Conservation (phyloP, 495 filamentous ascomycete genomes). For the Xylaria cubensis region DNA sequence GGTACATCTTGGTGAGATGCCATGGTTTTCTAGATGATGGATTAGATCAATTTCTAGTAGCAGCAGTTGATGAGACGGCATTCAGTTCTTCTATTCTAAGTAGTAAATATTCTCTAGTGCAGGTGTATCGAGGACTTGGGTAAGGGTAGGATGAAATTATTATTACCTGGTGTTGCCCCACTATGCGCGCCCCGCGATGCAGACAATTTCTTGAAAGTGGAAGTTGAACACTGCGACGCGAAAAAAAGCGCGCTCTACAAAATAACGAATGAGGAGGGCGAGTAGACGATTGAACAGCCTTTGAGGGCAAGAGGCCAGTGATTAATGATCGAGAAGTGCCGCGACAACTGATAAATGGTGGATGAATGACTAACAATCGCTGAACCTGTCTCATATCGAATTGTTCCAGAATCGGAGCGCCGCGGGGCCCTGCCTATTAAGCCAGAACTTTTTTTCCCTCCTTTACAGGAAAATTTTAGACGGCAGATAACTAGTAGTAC, state of each 20-base stretch:
- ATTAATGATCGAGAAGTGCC: neutral
- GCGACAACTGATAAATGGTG: neutral
- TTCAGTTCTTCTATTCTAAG: neutral
- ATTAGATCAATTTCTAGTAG: slow-evolving; percentile 1
- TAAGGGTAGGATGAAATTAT: neutral
- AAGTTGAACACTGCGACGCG: neutral
- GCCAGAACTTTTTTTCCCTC: neutral
- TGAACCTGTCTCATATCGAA: neutral
- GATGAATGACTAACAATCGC: slow-evolving; percentile 10
- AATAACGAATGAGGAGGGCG: neutral
- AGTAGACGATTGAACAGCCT: neutral
- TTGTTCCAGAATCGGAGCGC: slow-evolving; percentile 19
- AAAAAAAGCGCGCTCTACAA: neutral
- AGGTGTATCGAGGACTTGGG: neutral
- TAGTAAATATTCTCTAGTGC: neutral
- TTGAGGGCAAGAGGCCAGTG: neutral
- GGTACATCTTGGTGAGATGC: slow-evolving; percentile 49
- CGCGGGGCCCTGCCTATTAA: neutral
- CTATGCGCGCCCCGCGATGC: slow-evolving; percentile 10
- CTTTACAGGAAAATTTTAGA: slow-evolving; percentile 1
- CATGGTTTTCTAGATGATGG: slow-evolving; percentile 38
- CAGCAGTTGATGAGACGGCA: neutral
- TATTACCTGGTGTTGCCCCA: slow-evolving; percentile 24
- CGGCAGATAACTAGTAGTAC: slow-evolving; percentile 7
- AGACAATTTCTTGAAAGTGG: slow-evolving; percentile 7